These are phyloP conservation scores for Lolium rigidum DNA, from an alignment of 176 grass and related monocot genomes.

Conservation along the genomic window DNA sequence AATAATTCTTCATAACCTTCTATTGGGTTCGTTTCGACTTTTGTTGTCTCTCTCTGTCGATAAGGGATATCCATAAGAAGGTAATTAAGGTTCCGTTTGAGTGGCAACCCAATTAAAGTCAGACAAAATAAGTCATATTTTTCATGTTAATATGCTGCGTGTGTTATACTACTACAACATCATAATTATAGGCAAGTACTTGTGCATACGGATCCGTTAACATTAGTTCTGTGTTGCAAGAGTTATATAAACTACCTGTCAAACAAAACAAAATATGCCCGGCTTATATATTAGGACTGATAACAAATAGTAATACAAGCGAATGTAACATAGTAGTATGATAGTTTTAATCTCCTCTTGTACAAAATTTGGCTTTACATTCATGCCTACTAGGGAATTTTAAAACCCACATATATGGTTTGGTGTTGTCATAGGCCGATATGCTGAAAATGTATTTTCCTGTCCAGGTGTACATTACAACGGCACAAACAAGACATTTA, in stretches of 20 bases:
- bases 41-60: neutral
- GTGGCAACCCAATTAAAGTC: neutral
- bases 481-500: neutral
- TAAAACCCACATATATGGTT: neutral
- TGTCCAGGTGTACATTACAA: constrained; percentile 6
- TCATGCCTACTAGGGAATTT: neutral
- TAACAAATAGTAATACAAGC: no score
- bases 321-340: no score
- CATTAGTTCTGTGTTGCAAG: neutral
- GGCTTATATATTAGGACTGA: no score
- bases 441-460: neutral
- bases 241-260: neutral
- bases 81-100: neutral
- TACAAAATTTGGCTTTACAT: neutral
- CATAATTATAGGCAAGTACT: neutral
- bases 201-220: neutral
- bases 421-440: neutral
- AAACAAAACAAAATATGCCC: no score
- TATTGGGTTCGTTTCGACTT: neutral
- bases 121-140: neutral
- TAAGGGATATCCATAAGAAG: neutral
- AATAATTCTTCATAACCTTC: neutral
- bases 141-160: neutral
- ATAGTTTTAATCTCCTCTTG: neutral
- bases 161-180: neutral